These are phyloP conservation scores for Helminthosporium solani DNA, from an alignment of 2,329 filamentous ascomycete species.

Conservation along the genomic window DNA sequence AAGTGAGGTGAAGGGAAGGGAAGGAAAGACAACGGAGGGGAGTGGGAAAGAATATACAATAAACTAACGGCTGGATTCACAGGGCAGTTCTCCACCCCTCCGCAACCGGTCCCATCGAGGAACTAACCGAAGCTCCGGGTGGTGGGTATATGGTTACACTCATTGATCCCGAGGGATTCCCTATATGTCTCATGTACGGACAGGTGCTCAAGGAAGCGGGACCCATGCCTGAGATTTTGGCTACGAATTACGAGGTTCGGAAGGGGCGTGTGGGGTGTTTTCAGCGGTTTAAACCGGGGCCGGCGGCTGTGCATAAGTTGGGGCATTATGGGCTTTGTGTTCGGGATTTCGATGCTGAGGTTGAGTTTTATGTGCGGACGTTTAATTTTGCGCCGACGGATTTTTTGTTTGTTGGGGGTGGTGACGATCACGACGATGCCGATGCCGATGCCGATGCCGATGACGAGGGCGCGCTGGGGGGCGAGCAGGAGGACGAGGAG, in stretches of 20 bases:
- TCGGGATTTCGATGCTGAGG: conserved; percentile 38
- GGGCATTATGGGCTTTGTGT: conserved; percentile 52
- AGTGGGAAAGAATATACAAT: no score
- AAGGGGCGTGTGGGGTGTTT: conserved; percentile 53
- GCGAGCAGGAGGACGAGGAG: background rate
- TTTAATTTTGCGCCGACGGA: conserved; percentile 53
- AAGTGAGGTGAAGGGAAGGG: no score
- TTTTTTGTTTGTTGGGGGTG: conserved; percentile 45
- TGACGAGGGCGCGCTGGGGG: no score
- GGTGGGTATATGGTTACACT: conserved; percentile 53
- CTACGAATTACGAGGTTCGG: conserved; percentile 44
- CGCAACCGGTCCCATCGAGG: conserved; percentile 50
- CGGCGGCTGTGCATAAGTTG: conserved; percentile 52
- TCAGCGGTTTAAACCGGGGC: conserved; percentile 55
- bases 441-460: no score
- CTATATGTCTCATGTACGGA: conserved; percentile 59
- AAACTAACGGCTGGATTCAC: no score
- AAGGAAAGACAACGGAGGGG: no score
- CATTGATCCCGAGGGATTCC: conserved; percentile 54
- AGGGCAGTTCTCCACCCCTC: conserved; percentile 51
- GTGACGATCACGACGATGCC: no score
- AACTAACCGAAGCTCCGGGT: conserved; percentile 54
- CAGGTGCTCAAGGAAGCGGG: conserved; percentile 50
- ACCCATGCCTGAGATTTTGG: conserved; percentile 52
- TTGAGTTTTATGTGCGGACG: conserved; percentile 48